Evolutionary conservation across 345 rosid species (phyloP), one percentile per base, ranked within the genome.

Genomic region (Schrenkiella parvula): DNA sequence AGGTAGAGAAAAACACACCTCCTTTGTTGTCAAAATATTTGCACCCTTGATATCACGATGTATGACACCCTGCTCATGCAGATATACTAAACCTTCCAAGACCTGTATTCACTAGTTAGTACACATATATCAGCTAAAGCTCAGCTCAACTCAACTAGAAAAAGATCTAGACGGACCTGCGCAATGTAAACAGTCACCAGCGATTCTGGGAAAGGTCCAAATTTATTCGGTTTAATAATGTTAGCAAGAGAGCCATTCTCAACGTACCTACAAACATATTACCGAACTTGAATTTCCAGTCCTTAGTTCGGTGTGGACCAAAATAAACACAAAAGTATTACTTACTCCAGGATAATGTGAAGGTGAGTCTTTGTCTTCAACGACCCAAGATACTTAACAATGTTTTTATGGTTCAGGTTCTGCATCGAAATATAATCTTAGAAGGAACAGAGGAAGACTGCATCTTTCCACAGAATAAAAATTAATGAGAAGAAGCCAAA

Each of bases 41-140:
- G 99, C 99, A 54, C 99, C 99, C 80, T 95, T 95, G 75, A 95
- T 95, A 88, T 95, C 99, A 54, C 99, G 91, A 82, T 95, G 99
- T 64, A 95, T 95, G 70, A 95, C 99, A 66, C 99, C 99, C 58
- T 95, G 99, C 77, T 95, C 99, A 25, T 95, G 99, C 51, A 95
- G 84, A 85, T 95, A 91, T 61, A 89, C 98, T 80, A 91, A 79
- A 58, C 99, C 98, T 83, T 91, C 99, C 87, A 95, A 80, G 66
- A 95, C 99, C 99, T 95, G 68, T 23, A 55, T 56, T 52, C 73
- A 69, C 63, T 52, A 29, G 66, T 52, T 63, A 82, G 72, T 42
- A 80, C 37, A 62, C 35, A 70, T 18, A 29, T 37, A 18, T 28
- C n/a, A n/a, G n/a, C n/a, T n/a, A n/a, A n/a, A n/a, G n/a, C n/a